A percentile compares a stretch with the other conserved stretches of the same genome.
Evolutionary conservation across 2,329 filamentous ascomycete species (phyloP).

Genomic region (Fusarium sp.): DNA sequence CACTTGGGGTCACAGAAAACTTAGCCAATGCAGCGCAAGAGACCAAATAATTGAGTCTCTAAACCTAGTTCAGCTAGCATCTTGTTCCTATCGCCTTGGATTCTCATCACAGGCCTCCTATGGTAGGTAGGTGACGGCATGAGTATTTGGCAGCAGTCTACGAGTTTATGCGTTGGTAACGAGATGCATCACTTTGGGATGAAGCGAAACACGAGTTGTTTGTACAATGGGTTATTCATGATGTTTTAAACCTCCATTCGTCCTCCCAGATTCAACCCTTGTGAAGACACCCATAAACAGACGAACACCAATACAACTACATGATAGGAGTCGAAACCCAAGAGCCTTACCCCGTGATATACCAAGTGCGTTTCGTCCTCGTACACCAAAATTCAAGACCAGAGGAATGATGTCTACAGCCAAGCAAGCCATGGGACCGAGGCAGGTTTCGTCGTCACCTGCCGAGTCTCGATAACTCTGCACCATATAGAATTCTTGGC

Average conservation of each 20-base stretch:
- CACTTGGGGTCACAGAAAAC: not conserved
- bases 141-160: not conserved
- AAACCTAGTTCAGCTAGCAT: not conserved
- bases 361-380: constrained; percentile 40
- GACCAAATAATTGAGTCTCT: not conserved
- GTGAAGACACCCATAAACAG: constrained; percentile 10
- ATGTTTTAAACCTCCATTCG: constrained; percentile 32
- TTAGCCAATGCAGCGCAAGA: not conserved
- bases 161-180: not conserved
- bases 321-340: constrained; percentile 37
- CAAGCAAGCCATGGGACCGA: constrained; percentile 33
- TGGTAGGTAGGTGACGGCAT: not conserved
- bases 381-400: constrained; percentile 44
- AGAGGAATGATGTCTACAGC: constrained; percentile 42
- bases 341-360: constrained; percentile 39
- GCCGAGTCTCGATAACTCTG: constrained; percentile 4
- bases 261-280: constrained; percentile 18
- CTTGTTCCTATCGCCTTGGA: not conserved
- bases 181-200: not conserved
- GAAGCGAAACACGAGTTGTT: not conserved
- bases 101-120: not conserved
- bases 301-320: constrained; percentile 41
- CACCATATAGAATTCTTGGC: constrained; percentile 6
- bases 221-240: constrained; percentile 18
- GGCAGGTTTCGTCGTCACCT: constrained; percentile 5